Conservation (phyloP, 2,329 filamentous ascomycete species). For the Fusarium anguioides region DNA sequence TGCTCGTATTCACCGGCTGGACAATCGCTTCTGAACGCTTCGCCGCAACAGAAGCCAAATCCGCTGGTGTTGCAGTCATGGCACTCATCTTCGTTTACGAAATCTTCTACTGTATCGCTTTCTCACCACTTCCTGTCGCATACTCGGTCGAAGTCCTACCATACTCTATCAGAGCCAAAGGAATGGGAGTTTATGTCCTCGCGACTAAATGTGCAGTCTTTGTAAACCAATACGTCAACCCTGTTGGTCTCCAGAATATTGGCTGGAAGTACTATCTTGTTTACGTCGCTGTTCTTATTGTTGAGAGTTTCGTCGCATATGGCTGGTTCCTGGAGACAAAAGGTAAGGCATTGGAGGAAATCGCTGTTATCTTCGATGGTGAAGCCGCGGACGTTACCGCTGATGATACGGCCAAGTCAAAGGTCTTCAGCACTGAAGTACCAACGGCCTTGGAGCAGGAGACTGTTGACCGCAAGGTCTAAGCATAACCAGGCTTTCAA, state of each 20-base stretch:
- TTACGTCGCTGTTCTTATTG: constrained; percentile 60
- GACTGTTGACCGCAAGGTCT: constrained; percentile 12
- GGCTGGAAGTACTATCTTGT: constrained; percentile 68
- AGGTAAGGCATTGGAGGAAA: constrained; percentile 63
- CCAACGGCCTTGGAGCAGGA: not conserved
- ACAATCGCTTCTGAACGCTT: constrained; percentile 51
- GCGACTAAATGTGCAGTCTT: constrained; percentile 47
- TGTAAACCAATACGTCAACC: constrained; percentile 58
- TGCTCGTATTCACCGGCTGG: constrained; percentile 51
- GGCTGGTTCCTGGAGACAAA: constrained; percentile 63
- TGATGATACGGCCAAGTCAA: not conserved
- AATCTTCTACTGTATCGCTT: constrained; percentile 64
- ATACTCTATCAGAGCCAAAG: constrained; percentile 62
- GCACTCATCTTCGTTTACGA: constrained; percentile 53
- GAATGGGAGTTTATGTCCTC: constrained; percentile 53
- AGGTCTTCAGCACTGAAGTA: not conserved
- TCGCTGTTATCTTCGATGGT: constrained; percentile 62
- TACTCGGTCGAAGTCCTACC: constrained; percentile 67
- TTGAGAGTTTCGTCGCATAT: constrained; percentile 59
- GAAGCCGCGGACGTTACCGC: constrained; percentile 7
- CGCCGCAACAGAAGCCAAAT: constrained; percentile 43
- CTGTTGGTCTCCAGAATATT: constrained; percentile 61
- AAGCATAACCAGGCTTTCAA: not conserved
- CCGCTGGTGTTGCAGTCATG: constrained; percentile 49
- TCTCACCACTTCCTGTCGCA: constrained; percentile 61